A percentile compares a stretch with the other conserved stretches of the same genome.
phyloP scores from a whole-genome alignment of 805 yeast species.

The Myxozyma mucilagina region DNA sequence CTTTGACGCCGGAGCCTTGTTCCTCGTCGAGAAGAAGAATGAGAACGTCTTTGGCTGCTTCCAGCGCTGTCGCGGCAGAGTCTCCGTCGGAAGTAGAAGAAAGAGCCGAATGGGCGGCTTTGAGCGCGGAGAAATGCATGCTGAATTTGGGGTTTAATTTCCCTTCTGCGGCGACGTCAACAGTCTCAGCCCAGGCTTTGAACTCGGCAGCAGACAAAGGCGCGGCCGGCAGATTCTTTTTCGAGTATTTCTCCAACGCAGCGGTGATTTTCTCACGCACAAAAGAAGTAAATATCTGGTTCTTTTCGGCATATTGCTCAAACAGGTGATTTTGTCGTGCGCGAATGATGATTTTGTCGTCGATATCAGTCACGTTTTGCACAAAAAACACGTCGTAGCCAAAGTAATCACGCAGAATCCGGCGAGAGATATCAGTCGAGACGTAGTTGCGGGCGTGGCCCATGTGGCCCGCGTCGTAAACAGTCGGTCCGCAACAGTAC shows the following conservation, averaged over 20 bases:
- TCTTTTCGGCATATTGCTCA: slow-evolving; percentile 52
- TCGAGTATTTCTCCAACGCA: slow-evolving; percentile 53
- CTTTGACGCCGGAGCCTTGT: slow-evolving; percentile 74
- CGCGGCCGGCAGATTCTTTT: slow-evolving; percentile 51
- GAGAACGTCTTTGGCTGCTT: slow-evolving; percentile 67
- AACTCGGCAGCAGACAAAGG: slow-evolving; percentile 42
- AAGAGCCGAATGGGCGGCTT: slow-evolving; percentile 46
- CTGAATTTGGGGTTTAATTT: slow-evolving; percentile 75
- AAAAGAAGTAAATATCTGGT: slow-evolving; percentile 39
- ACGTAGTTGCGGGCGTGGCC: slow-evolving; percentile 97
- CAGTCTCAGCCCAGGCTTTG: slow-evolving; percentile 51
- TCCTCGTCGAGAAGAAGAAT: slow-evolving; percentile 71
- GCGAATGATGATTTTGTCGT: slow-evolving; percentile 91
- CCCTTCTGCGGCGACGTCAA: slow-evolving; percentile 55
- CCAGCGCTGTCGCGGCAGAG: slow-evolving; percentile 44
- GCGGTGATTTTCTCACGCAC: slow-evolving; percentile 45
- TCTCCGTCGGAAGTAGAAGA: slow-evolving; percentile 32
- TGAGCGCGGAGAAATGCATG: slow-evolving; percentile 73
- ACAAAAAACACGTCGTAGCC: slow-evolving; percentile 86
- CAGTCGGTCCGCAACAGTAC: slow-evolving; percentile 99
- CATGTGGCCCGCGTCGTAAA: slow-evolving; percentile 94
- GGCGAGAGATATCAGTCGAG: slow-evolving; percentile 86
- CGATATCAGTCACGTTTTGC: slow-evolving; percentile 98
- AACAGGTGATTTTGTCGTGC: slow-evolving; percentile 88
- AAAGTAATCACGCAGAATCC: slow-evolving; percentile 86